Evolutionary conservation across 208 protist species (phyloP), one percentile per base, ranked within the genome.

Genomic region (Tritrichomonas musculus): DNA sequence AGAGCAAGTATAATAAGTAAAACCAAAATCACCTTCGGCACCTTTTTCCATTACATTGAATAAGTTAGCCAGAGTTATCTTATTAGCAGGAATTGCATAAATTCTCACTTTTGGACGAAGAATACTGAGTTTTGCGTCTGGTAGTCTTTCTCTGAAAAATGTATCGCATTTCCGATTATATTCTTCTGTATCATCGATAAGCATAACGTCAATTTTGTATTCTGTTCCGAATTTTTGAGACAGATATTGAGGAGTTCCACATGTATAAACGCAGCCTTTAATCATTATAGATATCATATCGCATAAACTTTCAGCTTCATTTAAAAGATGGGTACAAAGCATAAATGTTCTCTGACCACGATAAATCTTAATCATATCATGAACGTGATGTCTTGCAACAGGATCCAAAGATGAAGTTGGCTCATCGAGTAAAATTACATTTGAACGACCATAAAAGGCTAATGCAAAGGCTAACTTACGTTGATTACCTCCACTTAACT

Each of bases 1-100:
- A n/a, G 73, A 82, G 41, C 73, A 82, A 33, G 41, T 82, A 41
- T 50, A 82, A 36, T 82, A 82, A 47, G 5, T 82, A 11, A 50
- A 53, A 9, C 73, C 73, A 20, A n/a, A 47, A 20, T 82, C 41
- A 1, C 73, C 41, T n/a, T 82, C 33, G 2, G 41, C 1, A 5
- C 73, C 73, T 82, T 82, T 9, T 44, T 82, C 41, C 73, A 82
- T 82, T 25, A 82, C 73, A n/a, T 82, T 9, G 30, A 50, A 82
- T 4, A 82, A 30, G 14, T 82, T 44, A n/a, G n/a, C 41, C 5
- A 82, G 5, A 30, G 33, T 47, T 20, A 53, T 82, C 8, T n/a
- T n/a, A 69, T 69, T 69, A 17, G 64, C 11, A 33, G 64, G 64
- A 33, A 69, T 69, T 69, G 11, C 8, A 69, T 69, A 69, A 69